phyloP scores from a whole-genome alignment of 306 rosid genomes.

The Hippophae tibetana region DNA sequence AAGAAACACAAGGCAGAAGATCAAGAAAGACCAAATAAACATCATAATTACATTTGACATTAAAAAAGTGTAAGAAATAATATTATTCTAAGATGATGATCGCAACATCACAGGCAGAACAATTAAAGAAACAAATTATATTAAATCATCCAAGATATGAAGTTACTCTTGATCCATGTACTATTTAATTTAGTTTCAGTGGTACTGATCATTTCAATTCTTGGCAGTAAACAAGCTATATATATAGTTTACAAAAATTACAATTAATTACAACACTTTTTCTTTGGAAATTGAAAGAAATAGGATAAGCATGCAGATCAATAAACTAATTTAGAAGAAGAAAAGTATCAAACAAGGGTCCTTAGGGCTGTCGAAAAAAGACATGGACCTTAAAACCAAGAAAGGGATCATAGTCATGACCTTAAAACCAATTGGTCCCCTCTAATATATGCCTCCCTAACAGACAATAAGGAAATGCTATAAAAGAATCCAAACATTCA shows the following conservation, averaged over 20 bases:
- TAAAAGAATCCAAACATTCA: slow-evolving; percentile 53
- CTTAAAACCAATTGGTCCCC: slow-evolving; percentile 72
- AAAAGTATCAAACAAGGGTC: slow-evolving; percentile 53
- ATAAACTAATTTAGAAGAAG: slow-evolving; percentile 12
- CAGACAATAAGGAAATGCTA: slow-evolving; percentile 44
- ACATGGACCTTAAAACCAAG: slow-evolving; percentile 40
- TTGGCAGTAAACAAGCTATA: slow-evolving; percentile 2
- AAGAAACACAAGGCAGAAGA: slow-evolving; percentile 9
- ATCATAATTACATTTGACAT: slow-evolving; percentile 16
- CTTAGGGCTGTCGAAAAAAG: slow-evolving; percentile 63
- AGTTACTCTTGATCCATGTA: slow-evolving; percentile 50
- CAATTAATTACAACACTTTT: slow-evolving; percentile 29
- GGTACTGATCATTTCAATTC: slow-evolving; percentile 32
- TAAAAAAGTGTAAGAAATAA: not conserved
- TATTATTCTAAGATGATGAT: slow-evolving; percentile 9
- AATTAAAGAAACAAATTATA: slow-evolving; percentile 11
- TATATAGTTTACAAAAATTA: not conserved
- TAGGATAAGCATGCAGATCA: slow-evolving; percentile 1
- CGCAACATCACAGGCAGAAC: slow-evolving; percentile 13
- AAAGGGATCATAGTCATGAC: slow-evolving; percentile 42
- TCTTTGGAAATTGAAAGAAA: slow-evolving; percentile 26
- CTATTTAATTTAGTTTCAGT: slow-evolving; percentile 29
- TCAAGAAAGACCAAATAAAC: slow-evolving; percentile 15
- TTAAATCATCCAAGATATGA: slow-evolving; percentile 10
- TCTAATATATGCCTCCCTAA: slow-evolving; percentile 35